phyloP scores from a whole-genome alignment of 2,329 filamentous ascomycete species.

The Samsoniella hepiali region DNA sequence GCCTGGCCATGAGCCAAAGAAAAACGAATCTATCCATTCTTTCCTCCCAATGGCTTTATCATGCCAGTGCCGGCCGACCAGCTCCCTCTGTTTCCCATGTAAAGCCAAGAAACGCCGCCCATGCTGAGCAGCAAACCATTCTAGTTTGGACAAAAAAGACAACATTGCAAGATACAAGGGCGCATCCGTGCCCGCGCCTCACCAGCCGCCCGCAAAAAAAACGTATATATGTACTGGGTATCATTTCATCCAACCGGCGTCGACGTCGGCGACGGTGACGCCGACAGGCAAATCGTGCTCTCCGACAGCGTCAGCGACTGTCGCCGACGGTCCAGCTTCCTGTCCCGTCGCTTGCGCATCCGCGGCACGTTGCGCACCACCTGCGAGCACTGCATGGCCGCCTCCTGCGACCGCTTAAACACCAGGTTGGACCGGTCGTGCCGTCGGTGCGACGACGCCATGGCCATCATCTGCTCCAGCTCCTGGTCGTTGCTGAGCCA shows the following conservation, averaged over 20 bases:
- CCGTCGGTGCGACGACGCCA: constrained; percentile 3
- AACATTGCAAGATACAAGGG: background rate
- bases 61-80: background rate
- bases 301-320: constrained; percentile 14
- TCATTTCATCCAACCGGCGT: constrained; percentile 7
- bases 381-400: constrained; percentile 22
- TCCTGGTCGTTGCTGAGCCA: constrained; percentile 25
- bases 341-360: constrained; percentile 22
- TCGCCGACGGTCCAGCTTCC: constrained; percentile 17
- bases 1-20: no score
- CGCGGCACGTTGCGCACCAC: constrained; percentile 25
- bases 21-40: background rate
- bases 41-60: background rate
- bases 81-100: no score
- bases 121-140: constrained; percentile 1
- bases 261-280: constrained; percentile 9
- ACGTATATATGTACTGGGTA: background rate
- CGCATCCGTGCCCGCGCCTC: background rate
- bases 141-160: background rate
- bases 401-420: constrained; percentile 23
- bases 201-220: no score
- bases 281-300: constrained; percentile 13
- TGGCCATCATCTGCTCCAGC: constrained; percentile 6
- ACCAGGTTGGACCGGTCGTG: background rate
- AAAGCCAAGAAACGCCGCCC: background rate